Conservation (phyloP, 176 grass and related monocot species). For the Musa beccarii region DNA sequence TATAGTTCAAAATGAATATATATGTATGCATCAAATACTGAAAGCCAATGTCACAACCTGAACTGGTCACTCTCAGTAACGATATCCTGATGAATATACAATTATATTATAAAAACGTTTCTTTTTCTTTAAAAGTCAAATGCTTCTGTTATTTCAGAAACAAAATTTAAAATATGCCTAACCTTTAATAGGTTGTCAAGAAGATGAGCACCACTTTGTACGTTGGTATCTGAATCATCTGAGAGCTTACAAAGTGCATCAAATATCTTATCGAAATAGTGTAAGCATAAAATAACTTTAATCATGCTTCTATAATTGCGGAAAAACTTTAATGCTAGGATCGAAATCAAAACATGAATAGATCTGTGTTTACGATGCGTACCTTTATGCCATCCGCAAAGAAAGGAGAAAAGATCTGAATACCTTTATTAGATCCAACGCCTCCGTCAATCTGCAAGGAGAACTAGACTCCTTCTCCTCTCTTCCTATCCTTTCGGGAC, state of each 20-base stretch:
- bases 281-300: too few relatives aligned
- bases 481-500: too few relatives aligned
- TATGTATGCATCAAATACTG: conserved; percentile 18
- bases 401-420: too few relatives aligned
- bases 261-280: conserved; percentile 97
- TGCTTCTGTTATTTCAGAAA: neutral
- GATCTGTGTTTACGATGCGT: too few relatives aligned
- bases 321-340: too few relatives aligned
- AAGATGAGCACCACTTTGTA: conserved; percentile 98
- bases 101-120: too few relatives aligned
- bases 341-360: too few relatives aligned
- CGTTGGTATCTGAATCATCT: conserved; percentile 90
- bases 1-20: conserved; percentile 8
- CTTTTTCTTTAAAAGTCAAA: neutral
- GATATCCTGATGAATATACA: conserved; percentile 67
- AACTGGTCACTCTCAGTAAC: conserved; percentile 99
- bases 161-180: conserved; percentile 1
- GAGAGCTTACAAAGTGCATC: conserved; percentile 93
- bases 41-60: conserved; percentile 42
- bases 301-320: too few relatives aligned
- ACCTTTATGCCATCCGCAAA: too few relatives aligned
- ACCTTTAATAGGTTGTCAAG: conserved; percentile 97
- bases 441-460: too few relatives aligned
- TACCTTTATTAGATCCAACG: too few relatives aligned
- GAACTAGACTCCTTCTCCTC: too few relatives aligned